Conservation (phyloP, 306 rosid genomes). For the Inga leiocalycina region DNA sequence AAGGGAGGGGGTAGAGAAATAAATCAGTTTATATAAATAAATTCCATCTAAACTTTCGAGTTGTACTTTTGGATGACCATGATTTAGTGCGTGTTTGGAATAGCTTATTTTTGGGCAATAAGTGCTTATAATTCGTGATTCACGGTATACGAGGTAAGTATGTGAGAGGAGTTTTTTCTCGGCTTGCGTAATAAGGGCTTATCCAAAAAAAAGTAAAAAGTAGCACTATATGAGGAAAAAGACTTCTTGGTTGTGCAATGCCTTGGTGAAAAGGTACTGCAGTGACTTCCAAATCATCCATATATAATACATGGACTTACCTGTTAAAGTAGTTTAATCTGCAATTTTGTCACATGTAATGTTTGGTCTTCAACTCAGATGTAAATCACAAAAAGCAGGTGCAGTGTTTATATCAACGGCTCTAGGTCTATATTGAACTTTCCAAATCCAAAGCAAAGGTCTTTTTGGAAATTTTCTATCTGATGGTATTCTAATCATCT, state of each 20-base stretch:
- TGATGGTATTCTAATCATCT: conserved; percentile 34
- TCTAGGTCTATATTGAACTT: neutral
- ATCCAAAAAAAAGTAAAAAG: too few species aligned
- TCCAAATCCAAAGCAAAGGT: conserved; percentile 21
- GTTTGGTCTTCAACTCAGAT: conserved; percentile 22
- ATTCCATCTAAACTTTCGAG: neutral
- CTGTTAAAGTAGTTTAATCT: conserved; percentile 13
- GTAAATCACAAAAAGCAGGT: conserved; percentile 10
- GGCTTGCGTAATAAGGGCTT: too few species aligned
- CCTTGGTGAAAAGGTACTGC: neutral
- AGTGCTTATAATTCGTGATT: too few species aligned
- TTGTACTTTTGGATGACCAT: neutral
- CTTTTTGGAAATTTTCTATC: conserved; percentile 16
- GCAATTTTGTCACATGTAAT: conserved; percentile 38
- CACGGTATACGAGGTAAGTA: too few species aligned
- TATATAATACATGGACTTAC: neutral
- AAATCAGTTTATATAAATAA: neutral
- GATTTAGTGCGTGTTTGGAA: too few species aligned
- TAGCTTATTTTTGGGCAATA: too few species aligned
- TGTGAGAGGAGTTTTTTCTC: too few species aligned
- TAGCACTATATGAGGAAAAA: too few species aligned
- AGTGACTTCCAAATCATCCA: conserved; percentile 18
- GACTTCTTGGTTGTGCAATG: too few species aligned
- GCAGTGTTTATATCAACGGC: conserved; percentile 15
- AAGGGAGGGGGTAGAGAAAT: neutral